Conservation (phyloP, 768 basidiomycete genomes). For the Strobilomyces echinocephalus region DNA sequence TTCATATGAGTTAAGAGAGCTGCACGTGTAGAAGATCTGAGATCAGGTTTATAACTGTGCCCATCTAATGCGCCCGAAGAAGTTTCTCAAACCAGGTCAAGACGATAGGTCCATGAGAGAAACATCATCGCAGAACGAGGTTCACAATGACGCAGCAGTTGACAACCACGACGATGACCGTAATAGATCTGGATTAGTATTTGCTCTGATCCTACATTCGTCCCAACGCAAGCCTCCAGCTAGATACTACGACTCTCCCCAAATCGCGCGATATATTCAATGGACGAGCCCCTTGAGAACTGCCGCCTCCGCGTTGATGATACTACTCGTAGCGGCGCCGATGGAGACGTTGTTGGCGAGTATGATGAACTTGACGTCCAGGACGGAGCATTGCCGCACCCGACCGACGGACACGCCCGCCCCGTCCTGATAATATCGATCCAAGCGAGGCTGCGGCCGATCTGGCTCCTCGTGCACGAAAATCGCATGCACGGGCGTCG, state of each 20-base stretch:
- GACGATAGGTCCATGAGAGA: no score
- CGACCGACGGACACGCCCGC: slow-evolving; percentile 50
- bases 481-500: slow-evolving; percentile 79
- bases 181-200: slow-evolving; percentile 9
- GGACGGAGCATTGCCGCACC: slow-evolving; percentile 82
- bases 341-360: slow-evolving; percentile 91
- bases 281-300: slow-evolving; percentile 62
- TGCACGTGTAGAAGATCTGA: no score
- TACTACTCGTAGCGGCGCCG: slow-evolving; percentile 93
- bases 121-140: no score
- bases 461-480: slow-evolving; percentile 92
- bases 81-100: no score
- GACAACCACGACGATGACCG: not conserved
- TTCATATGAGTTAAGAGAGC: no score
- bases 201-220: slow-evolving; percentile 6
- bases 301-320: slow-evolving; percentile 98
- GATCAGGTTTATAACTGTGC: no score
- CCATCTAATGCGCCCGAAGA: no score
- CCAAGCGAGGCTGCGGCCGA: slow-evolving; percentile 89
- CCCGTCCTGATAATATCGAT: slow-evolving; percentile 60
- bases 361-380: slow-evolving; percentile 95
- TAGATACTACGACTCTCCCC: no score
- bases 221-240: not conserved
- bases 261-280: not conserved
- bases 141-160: no score